Base-by-base conservation (phyloP, 768 basidiomycete genomes). In the Phanerochaete carnosa region DNA sequence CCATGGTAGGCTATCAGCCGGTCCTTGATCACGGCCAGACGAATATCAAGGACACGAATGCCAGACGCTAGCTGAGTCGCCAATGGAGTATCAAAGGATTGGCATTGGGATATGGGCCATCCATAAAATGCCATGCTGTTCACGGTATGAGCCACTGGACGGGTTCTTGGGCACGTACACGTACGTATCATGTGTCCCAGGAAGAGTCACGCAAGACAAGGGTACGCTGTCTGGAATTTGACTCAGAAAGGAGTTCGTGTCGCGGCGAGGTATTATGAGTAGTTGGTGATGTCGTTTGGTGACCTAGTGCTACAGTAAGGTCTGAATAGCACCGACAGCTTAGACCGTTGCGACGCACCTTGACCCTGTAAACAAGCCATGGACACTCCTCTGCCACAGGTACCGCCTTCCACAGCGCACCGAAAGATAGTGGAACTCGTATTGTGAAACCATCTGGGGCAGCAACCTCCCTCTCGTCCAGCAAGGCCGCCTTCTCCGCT, bases 81-180 rank as follows among this genome's bases (percentile, higher is more conserved):
- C 26, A 96, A 82, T 0, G 87, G 83, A 0, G 83, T 88, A 3
- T 73, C 69, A 9, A 75, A 75, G 35, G 83, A 82, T 71, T 97
- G 94, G 68, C 95, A 98, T 70, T 96, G 93, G 0, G 91, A 90
- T 37, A 95, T 75, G 0, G 90, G 90, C 86, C 89, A 92, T 15
- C 90, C 90, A 65, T 93, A 88, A 63, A 92, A 85, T 9, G 92
- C 88, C 86, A 94, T 87, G 4, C 88, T 90, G 69, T 61, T 16
- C 59, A 60, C 62, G 13, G 39, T 23, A 46, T 56, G 8, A 35
- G 22, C 12, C 47, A 26, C 19, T 33, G 33, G 25, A 15, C 9
- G 19, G 19, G 25, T 29, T 22, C 25, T 8, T 35, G 32, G 3
- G 45, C 25, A 32, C 33, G 33, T 45, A 33, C 7, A 78, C 83